Evolutionary conservation across 164 flowering plant species (phyloP).

Genomic region (Stephania japonica): DNA sequence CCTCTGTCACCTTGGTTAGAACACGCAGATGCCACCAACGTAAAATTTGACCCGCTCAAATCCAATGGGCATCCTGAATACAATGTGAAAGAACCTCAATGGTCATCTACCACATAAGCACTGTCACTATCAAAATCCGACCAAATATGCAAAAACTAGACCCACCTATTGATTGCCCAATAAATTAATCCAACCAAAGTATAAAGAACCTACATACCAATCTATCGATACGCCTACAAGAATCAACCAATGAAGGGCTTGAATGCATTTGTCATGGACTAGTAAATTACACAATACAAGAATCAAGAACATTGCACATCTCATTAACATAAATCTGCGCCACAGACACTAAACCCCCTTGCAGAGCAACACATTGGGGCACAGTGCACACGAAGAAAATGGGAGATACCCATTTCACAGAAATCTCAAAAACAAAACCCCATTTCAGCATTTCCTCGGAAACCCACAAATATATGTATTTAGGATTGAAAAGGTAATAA

Average conservation of each 20-base stretch:
- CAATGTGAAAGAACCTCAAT: background rate
- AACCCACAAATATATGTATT: no score
- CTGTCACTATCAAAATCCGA: background rate
- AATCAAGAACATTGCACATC: background rate
- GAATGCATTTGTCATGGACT: background rate
- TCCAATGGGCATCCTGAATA: constrained; percentile 88
- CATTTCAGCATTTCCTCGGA: no score
- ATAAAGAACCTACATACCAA: background rate
- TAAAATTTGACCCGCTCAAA: constrained; percentile 71
- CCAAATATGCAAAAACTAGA: background rate
- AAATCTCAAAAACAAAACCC: background rate
- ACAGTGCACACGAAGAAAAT: no score
- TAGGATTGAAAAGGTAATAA: background rate
- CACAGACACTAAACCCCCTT: background rate
- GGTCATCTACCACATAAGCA: background rate
- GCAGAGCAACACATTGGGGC: background rate
- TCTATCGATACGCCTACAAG: background rate
- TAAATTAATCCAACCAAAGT: background rate
- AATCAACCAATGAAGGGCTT: background rate
- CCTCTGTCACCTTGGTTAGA: constrained; percentile 55
- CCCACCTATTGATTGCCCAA: background rate
- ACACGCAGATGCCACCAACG: constrained; percentile 66
- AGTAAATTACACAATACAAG: background rate
- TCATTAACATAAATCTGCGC: background rate
- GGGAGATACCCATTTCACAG: background rate